Evolutionary conservation across 805 yeast species (phyloP), one percentile per base, ranked within the genome.

Genomic region (Suhomyces faveliae): DNA sequence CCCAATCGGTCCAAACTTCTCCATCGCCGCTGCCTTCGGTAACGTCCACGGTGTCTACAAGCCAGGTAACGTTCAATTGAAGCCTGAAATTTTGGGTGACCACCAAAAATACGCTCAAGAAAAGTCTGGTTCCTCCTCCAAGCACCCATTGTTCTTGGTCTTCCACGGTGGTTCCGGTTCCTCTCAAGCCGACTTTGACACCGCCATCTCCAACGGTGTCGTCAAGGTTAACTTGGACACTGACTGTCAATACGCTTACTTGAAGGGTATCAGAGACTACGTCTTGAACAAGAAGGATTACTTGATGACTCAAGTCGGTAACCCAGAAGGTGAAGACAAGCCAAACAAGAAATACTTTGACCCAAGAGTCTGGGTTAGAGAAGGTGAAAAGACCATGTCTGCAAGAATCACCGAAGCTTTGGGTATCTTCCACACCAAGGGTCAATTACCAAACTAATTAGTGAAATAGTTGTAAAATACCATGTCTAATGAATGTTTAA

Each of bases 151-250:
- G 69, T 94, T 84, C 87, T 83, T 94, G 62, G 99, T 94, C 61
- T 94, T 94, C 97, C 99, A 94, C 84, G 99, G 99, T 79, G 99
- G 99, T 76, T 94, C 99, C 56, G 99, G 99, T 76, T 94, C 99
- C 48, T 66, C 94, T 58, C 95, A 87, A 76, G 72, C 76, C 58
- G 99, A 94, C 78, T 94, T 87, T 74, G 86, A 87, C 78, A 83
- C 83, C 60, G 99, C 90, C 70, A 94, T 94, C 76, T 73, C 70
- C 70, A 78, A 81, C 77, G 99, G 99, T 81, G 97, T 91, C 63
- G 97, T 91, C 66, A 94, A 94, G 86, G 99, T 94, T 71, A 94
- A 94, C 84, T 83, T 94, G 73, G 99, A 94, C 79, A 94, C 99
- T 62, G 99, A 94, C 80, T 89, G 96, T 77, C 99, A 94, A 80